Percentiles rank a stretch among this genome's conserved stretches.
These are phyloP conservation scores for Trichosanthes cucumerina DNA, from an alignment of 306 rosid species.

Conservation along the genomic window DNA sequence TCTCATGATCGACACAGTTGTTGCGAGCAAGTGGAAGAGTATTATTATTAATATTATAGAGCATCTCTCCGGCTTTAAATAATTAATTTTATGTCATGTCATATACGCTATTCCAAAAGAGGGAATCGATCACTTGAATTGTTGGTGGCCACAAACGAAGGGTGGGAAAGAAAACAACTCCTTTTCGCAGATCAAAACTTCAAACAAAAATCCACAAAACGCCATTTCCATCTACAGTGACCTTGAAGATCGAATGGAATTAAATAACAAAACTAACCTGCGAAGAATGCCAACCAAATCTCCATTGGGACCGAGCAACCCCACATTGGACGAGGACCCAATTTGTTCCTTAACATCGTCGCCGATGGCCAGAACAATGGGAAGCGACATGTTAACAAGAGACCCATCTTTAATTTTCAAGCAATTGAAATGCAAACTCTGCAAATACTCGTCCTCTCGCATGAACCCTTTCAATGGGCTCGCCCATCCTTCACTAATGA, in stretches of 20 bases:
- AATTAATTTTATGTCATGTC: not conserved
- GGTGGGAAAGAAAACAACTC: not conserved
- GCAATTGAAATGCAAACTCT: conserved; percentile 85
- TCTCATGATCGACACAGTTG: not conserved
- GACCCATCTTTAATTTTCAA: conserved; percentile 54
- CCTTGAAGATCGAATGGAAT: not conserved
- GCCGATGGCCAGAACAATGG: conserved; percentile 82
- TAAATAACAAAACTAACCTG: conserved; percentile 34
- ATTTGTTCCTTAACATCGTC: conserved; percentile 50
- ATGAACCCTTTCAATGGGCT: conserved; percentile 89
- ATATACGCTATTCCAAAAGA: not conserved
- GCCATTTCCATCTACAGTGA: not conserved
- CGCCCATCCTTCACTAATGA: conserved; percentile 90
- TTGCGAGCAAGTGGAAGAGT: not conserved
- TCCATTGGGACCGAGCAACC: conserved; percentile 60
- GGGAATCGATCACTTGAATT: not conserved
- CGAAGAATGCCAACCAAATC: conserved; percentile 61
- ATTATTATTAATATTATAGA: not conserved
- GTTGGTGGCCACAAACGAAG: not conserved
- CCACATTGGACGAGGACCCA: conserved; percentile 48
- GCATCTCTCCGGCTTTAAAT: not conserved
- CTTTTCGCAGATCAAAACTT: not conserved
- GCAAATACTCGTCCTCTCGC: conserved; percentile 86
- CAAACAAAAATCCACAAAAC: conserved; percentile 10
- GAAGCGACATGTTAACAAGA: conserved; percentile 83